These are phyloP conservation scores for Rosa rugosa DNA, from an alignment of 306 rosid species.

Conservation along the genomic window DNA sequence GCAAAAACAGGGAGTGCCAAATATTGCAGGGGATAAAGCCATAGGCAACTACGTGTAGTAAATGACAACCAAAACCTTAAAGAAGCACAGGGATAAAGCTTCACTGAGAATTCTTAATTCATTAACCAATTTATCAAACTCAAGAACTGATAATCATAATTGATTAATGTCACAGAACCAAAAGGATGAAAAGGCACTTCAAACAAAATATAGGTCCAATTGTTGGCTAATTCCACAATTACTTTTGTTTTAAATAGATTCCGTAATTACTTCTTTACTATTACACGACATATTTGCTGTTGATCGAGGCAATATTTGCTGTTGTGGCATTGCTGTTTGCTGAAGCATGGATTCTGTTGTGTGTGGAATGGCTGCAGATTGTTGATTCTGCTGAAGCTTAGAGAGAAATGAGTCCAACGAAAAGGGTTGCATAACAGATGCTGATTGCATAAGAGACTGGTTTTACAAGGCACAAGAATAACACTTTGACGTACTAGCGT, in stretches of 20 bases:
- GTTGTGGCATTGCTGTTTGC: conserved; percentile 63
- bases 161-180: too few relatives aligned
- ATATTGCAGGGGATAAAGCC: neutral
- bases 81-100: too few relatives aligned
- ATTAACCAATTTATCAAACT: too few relatives aligned
- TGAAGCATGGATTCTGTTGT: conserved; percentile 64
- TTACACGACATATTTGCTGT: conserved; percentile 12
- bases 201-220: too few relatives aligned
- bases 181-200: conserved; percentile 14
- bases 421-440: conserved; percentile 60
- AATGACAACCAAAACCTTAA: too few relatives aligned
- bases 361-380: conserved; percentile 57
- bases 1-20: too few relatives aligned
- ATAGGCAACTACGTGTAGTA: neutral
- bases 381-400: conserved; percentile 67
- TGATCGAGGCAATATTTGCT: conserved; percentile 49
- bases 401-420: conserved; percentile 51
- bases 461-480: neutral
- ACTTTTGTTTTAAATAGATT: conserved; percentile 21
- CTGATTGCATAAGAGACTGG: conserved; percentile 47
- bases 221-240: conserved; percentile 51
- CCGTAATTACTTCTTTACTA: too few relatives aligned
- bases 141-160: too few relatives aligned
- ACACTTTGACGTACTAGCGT: neutral
- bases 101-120: too few relatives aligned